A percentile compares a stretch with the other conserved stretches of the same genome.
Conservation (phyloP, 2,329 filamentous ascomycete species). For the Venturia oleaginea region DNA sequence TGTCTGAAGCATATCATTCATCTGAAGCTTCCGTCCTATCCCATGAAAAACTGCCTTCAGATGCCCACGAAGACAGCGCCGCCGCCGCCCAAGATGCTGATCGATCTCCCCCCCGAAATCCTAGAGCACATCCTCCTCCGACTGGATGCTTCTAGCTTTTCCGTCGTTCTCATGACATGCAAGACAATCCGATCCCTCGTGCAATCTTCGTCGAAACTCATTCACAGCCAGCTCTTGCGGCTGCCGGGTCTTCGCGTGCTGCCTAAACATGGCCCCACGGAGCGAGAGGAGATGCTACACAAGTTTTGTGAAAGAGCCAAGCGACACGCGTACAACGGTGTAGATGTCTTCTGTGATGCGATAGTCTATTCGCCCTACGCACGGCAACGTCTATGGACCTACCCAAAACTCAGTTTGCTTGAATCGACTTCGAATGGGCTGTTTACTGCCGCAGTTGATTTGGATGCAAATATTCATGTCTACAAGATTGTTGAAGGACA, state of each 20-base stretch:
- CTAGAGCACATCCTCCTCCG: slow-evolving; percentile 6
- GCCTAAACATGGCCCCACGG: neutral
- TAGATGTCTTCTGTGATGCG: slow-evolving; percentile 1
- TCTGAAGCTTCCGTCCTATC: neutral
- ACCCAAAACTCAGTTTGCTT: neutral
- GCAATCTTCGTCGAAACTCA: slow-evolving; percentile 5
- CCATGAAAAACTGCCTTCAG: neutral
- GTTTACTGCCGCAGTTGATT: neutral
- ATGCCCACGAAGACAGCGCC: neutral
- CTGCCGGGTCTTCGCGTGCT: slow-evolving; percentile 7
- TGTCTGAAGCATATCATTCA: neutral
- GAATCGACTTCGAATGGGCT: neutral
- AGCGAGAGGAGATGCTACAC: neutral
- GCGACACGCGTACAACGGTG: neutral
- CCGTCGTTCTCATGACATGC: slow-evolving; percentile 11
- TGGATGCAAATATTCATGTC: slow-evolving; percentile 4
- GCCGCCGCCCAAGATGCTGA: slow-evolving; percentile 1
- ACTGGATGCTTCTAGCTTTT: slow-evolving; percentile 3
- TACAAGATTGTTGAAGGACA: slow-evolving; percentile 7
- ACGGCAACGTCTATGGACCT: neutral
- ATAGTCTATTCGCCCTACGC: neutral
- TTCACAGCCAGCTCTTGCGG: slow-evolving; percentile 6
- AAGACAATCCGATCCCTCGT: slow-evolving; percentile 1
- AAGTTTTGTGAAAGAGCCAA: neutral
- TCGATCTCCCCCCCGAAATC: slow-evolving; percentile 10